Conservation (phyloP, 805 yeast genomes). For the Suhomyces sp. region DNA sequence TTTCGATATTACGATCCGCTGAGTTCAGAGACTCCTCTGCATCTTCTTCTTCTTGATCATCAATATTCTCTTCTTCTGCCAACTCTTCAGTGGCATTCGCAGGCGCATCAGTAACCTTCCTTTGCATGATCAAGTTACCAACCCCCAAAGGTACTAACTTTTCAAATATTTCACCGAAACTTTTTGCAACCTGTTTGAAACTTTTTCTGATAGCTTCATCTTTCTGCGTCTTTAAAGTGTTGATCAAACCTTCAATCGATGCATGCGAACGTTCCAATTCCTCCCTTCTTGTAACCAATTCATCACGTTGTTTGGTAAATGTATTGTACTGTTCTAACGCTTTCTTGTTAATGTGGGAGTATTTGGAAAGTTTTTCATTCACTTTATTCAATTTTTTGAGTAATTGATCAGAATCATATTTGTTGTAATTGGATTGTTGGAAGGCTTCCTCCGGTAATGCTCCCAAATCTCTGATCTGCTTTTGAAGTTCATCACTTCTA, state of each 20-base stretch:
- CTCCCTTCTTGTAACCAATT: slow-evolving; percentile 58
- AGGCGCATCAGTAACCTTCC: slow-evolving; percentile 21
- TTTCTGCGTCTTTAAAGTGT: slow-evolving; percentile 71
- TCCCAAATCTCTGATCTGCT: slow-evolving; percentile 80
- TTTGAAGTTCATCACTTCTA: slow-evolving; percentile 70
- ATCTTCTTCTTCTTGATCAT: slow-evolving; percentile 14
- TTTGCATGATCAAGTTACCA: slow-evolving; percentile 70
- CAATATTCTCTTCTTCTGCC: slow-evolving; percentile 17
- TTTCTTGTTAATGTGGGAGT: slow-evolving; percentile 80
- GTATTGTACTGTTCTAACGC: slow-evolving; percentile 81
- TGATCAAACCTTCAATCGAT: slow-evolving; percentile 72
- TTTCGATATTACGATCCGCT: slow-evolving; percentile 39
- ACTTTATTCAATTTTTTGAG: slow-evolving; percentile 52
- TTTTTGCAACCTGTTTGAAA: slow-evolving; percentile 70
- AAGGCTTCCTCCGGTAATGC: slow-evolving; percentile 85
- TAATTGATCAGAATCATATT: slow-evolving; percentile 50
- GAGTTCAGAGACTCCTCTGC: slow-evolving; percentile 14
- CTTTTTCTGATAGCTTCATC: slow-evolving; percentile 79
- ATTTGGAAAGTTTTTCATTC: slow-evolving; percentile 58
- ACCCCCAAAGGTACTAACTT: slow-evolving; percentile 79
- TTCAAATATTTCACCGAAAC: slow-evolving; percentile 74
- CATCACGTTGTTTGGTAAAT: slow-evolving; percentile 71
- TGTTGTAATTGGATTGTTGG: slow-evolving; percentile 38
- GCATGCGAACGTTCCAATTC: slow-evolving; percentile 70
- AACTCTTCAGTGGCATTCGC: slow-evolving; percentile 10